Evolutionary conservation across 768 basidiomycete species (phyloP), one percentile per base, ranked within the genome.

Genomic region (Sistotremastrum niveocremeum): DNA sequence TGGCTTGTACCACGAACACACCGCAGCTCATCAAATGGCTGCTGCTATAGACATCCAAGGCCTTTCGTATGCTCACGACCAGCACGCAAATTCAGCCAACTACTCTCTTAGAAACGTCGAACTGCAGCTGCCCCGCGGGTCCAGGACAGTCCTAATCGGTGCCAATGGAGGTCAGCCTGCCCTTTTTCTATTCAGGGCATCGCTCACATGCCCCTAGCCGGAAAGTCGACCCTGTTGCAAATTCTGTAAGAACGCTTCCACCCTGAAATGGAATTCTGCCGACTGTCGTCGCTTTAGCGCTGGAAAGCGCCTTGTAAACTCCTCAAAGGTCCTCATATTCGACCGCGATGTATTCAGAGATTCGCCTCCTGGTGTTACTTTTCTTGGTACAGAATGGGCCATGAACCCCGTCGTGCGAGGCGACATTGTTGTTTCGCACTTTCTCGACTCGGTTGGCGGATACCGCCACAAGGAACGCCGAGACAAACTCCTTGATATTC

Each of bases 391-490:
- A 2, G 93, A 98, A 65, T 97, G 94, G 90, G 91, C 91, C 0
- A 86, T 86, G 79, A 98, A 99, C 63, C 90, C 93, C 1, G 94
- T 97, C 47, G 93, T 98, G 8, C 76, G 93, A 33, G 71, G 84
- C 6, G 95, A 98, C 61, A 93, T 98, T 50, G 68, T 80, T 33
- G 95, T 99, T 3, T 79, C 85, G n/a, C 70, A 77, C 41, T 99
- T 99, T 62, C 69, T 99, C n/a, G 88, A 99, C 60, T 93, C 89
- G 11, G 88, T 99, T 4, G 95, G 95, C 9, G 95, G 95, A 0
- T 97, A 95, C 60, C 72, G 90, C 45, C 76, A 97, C 65, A 94
- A 94, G 60, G 82, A 80, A 54, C 73, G 91, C 32, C 71, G 94
- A 37, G 88, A 99, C 60, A 64, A 57, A 5, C 72, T 99, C 3